Evolutionary conservation across 352 stramenopile genomes (phyloP), one percentile per base, ranked within the genome.

Genomic region (Globisporangium polare): DNA sequence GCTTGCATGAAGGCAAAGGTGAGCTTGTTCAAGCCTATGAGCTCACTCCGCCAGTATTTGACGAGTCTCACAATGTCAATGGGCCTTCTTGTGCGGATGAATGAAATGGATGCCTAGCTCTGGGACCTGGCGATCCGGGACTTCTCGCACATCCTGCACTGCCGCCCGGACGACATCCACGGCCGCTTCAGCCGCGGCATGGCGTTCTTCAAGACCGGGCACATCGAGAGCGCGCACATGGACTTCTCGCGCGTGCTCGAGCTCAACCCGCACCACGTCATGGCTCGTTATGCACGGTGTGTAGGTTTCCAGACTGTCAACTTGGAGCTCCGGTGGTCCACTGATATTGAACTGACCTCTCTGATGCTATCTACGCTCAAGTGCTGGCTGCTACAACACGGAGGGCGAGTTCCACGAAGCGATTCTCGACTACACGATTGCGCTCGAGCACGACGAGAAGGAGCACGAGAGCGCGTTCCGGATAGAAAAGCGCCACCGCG

Each of bases 401-500:
- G 77, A 90, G 58, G 80, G 83, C 2, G 74, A 87, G 50, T 90
- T 87, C 59, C 68, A 82, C 22, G 73, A 83, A 67, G 81, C 83
- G 2, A 93, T 90, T 64, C 73, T 89, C 54, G 83, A 90, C 39
- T 91, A 91, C 60, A 84, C 74, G 24, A 78, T 91, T 33, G 83
- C 83, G 10, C 63, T 91, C 15, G 63, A 89, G 35, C 73, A 86
- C 60, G 81, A 93, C 58, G 80, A 88, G 26, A 75, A 71, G 42
- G 79, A 86, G 33, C 80, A 61, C 20, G 62, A 73, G 5, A 56
- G 58, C 20, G 62, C 68, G 1, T 74, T 73, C 27, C 62, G 67
- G 13, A 49, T 37, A 13, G 65, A 78, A 8, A 55, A 55, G 7
- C 35, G 68, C 57, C 58, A 72, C 13, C 63, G 72, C 54, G 60